A percentile compares a stretch with the other conserved stretches of the same genome.
Evolutionary conservation across 2,329 filamentous ascomycete species (phyloP).

Genomic region (Cercospora sojina): DNA sequence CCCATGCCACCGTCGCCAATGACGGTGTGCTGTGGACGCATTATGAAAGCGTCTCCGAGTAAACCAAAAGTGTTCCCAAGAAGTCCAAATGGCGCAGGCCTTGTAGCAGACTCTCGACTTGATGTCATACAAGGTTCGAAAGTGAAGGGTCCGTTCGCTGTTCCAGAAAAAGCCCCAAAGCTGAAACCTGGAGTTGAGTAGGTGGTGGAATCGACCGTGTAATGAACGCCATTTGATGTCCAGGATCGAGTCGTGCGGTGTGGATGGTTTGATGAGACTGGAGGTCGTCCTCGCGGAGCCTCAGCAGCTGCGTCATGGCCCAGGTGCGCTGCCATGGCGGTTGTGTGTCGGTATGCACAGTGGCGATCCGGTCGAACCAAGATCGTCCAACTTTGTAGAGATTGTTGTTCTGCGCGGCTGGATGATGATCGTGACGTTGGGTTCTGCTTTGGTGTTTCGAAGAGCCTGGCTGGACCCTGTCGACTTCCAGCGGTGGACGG

Average conservation of each 20-base stretch:
- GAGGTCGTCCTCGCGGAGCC: slow-evolving; percentile 9
- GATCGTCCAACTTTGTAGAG: slow-evolving; percentile 6
- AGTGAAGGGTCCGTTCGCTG: slow-evolving; percentile 18
- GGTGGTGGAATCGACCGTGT: slow-evolving; percentile 32
- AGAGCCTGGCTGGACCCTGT: slow-evolving; percentile 5
- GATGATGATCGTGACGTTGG: slow-evolving; percentile 9
- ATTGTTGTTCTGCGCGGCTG: neutral
- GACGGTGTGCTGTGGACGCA: slow-evolving; percentile 22
- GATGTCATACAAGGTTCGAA: slow-evolving; percentile 20
- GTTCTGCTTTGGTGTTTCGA: slow-evolving; percentile 5
- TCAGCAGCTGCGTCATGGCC: slow-evolving; percentile 20
- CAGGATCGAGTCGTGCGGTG: slow-evolving; percentile 27
- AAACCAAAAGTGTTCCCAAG: slow-evolving; percentile 32
- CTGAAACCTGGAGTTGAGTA: slow-evolving; percentile 31
- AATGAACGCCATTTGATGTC: slow-evolving; percentile 32
- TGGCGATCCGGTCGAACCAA: slow-evolving; percentile 7
- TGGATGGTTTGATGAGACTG: slow-evolving; percentile 20
- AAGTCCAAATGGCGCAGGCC: slow-evolving; percentile 21
- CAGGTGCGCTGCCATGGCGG: slow-evolving; percentile 15
- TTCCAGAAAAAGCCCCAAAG: slow-evolving; percentile 30
- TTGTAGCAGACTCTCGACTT: slow-evolving; percentile 1
- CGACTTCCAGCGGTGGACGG: neutral
- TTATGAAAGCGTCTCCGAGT: slow-evolving; percentile 27
- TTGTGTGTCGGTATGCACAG: neutral
- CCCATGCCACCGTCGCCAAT: slow-evolving; percentile 13